Evolutionary conservation across 2,329 filamentous ascomycete species (phyloP).

Genomic region (Sclerotinia trifoliorum): DNA sequence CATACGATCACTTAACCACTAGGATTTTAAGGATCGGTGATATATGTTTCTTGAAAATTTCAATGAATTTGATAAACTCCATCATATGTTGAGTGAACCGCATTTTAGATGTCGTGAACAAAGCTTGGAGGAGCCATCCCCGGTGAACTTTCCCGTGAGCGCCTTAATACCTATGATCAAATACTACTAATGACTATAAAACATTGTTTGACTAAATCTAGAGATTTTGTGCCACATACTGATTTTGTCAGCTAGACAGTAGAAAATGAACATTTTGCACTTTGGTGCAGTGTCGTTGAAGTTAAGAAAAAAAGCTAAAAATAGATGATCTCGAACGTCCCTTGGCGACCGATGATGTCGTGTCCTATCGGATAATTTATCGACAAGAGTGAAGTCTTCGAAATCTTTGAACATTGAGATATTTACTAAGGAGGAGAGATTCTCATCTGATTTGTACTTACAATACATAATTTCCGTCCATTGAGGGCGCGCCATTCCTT

Average conservation of each 20-base stretch:
- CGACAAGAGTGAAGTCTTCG: not conserved
- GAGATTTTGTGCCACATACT: not conserved
- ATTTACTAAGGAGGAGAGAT: not conserved
- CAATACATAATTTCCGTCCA: slow-evolving; percentile 15
- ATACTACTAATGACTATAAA: not conserved
- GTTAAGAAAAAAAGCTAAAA: not conserved
- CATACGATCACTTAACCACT: too few species aligned
- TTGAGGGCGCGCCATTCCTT: slow-evolving; percentile 19
- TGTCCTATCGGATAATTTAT: slow-evolving; percentile 21
- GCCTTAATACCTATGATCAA: too few species aligned
- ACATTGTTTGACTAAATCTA: not conserved
- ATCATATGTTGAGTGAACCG: too few species aligned
- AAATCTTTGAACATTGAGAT: not conserved
- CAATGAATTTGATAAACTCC: too few species aligned
- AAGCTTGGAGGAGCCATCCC: too few species aligned
- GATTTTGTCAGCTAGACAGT: not conserved
- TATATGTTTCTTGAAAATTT: too few species aligned
- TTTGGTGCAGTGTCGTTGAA: slow-evolving; percentile 6
- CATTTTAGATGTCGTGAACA: too few species aligned
- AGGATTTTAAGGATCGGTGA: too few species aligned
- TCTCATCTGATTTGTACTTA: slow-evolving; percentile 8
- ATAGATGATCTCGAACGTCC: slow-evolving; percentile 7
- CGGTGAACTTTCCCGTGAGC: too few species aligned
- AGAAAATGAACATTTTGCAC: not conserved
- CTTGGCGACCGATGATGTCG: slow-evolving; percentile 19